Evolutionary conservation across 2,329 filamentous ascomycete genomes (phyloP).

Genomic region (Daldinia eschscholtzii): DNA sequence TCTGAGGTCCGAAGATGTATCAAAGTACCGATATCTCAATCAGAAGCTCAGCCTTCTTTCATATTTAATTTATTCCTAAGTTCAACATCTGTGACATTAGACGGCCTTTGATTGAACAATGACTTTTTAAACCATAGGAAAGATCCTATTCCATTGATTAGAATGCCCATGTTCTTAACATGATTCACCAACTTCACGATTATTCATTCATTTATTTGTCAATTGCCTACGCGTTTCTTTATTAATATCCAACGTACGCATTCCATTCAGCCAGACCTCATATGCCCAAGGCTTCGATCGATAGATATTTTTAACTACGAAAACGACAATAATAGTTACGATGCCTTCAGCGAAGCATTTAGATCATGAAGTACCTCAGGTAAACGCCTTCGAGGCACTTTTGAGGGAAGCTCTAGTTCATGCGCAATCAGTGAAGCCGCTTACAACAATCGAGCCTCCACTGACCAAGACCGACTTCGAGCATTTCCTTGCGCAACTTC

Average conservation of each 20-base stretch:
- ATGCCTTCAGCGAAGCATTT: conserved; percentile 64
- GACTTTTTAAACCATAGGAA: not conserved
- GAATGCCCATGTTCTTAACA: conserved; percentile 19
- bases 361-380: conserved; percentile 65
- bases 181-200: conserved; percentile 19
- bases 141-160: conserved; percentile 1
- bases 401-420: conserved; percentile 69
- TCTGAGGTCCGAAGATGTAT: conserved; percentile 6
- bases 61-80: conserved; percentile 12
- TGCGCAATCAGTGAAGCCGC: conserved; percentile 70
- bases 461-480: conserved; percentile 77
- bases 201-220: conserved; percentile 27
- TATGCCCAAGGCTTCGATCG: conserved; percentile 13
- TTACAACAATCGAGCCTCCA: conserved; percentile 76
- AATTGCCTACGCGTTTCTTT: conserved; percentile 10
- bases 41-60: conserved; percentile 33
- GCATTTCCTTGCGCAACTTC: conserved; percentile 61
- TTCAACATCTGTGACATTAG: conserved; percentile 5
- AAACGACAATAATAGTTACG: conserved; percentile 9
- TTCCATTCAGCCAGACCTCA: conserved; percentile 6
- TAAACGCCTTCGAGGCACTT: conserved; percentile 65
- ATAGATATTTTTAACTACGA: conserved; percentile 2
- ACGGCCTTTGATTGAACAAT: conserved; percentile 13
- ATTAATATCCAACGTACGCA: conserved; percentile 9
- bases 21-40: conserved; percentile 9